These are phyloP conservation scores for Aeminium ludgeri DNA, from an alignment of 495 filamentous ascomycete genomes.

Conservation along the genomic window DNA sequence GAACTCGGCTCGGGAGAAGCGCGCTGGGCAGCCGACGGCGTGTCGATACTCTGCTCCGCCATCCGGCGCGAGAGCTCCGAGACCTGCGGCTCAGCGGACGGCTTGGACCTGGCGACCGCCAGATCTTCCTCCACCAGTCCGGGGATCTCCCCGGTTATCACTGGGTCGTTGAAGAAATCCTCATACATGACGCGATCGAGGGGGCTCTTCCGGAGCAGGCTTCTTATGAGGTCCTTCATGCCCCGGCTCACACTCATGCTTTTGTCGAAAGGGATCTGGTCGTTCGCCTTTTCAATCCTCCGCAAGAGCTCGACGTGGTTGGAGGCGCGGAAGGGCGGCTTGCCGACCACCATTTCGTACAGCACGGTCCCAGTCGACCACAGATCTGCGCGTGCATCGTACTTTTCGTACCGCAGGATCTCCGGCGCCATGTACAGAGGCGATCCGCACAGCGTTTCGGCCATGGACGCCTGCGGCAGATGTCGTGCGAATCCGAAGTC, in stretches of 20 bases:
- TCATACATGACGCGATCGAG: slow-evolving; percentile 69
- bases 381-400: slow-evolving; percentile 89
- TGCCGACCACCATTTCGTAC: slow-evolving; percentile 85
- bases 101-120: slow-evolving; percentile 15
- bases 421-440: slow-evolving; percentile 98
- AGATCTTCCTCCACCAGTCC: slow-evolving; percentile 62
- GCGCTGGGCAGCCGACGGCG: background rate
- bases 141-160: slow-evolving; percentile 67
- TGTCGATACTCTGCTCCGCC: slow-evolving; percentile 13
- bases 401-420: slow-evolving; percentile 91
- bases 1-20: slow-evolving; percentile 1
- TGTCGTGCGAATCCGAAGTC: slow-evolving; percentile 95
- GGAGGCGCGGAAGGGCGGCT: slow-evolving; percentile 73
- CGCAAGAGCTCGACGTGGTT: slow-evolving; percentile 91
- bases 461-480: slow-evolving; percentile 71
- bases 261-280: slow-evolving; percentile 64
- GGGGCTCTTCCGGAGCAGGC: slow-evolving; percentile 68
- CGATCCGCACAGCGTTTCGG: slow-evolving; percentile 94
- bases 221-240: slow-evolving; percentile 67
- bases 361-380: slow-evolving; percentile 95
- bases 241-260: slow-evolving; percentile 45
- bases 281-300: slow-evolving; percentile 74
- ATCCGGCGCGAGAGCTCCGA: slow-evolving; percentile 12
- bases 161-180: slow-evolving; percentile 57
- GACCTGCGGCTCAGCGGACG: slow-evolving; percentile 17